A percentile compares a stretch with the other conserved stretches of the same genome.
These are phyloP conservation scores for Phytophthora boehmeriae DNA, from an alignment of 352 stramenopile genomes.

Conservation along the genomic window DNA sequence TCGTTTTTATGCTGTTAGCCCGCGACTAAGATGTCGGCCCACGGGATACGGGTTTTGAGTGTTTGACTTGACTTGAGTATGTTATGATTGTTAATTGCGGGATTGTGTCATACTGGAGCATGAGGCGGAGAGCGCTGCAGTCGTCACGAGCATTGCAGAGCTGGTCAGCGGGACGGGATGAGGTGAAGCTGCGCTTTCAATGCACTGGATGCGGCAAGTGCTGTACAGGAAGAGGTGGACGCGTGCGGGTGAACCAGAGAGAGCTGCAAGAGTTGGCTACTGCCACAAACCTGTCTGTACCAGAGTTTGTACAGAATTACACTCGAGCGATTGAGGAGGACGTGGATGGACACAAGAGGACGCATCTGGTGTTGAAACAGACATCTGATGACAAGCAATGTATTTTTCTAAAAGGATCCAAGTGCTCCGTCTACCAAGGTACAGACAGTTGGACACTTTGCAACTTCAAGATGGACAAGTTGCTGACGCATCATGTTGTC, in stretches of 20 bases:
- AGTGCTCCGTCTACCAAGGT: constrained; percentile 76
- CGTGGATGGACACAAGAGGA: constrained; percentile 26
- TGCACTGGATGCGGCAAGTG: constrained; percentile 83
- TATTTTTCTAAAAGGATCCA: constrained; percentile 67
- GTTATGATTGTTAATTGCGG: neutral
- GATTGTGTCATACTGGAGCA: neutral
- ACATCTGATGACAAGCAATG: constrained; percentile 63
- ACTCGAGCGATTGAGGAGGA: constrained; percentile 30
- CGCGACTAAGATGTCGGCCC: no score
- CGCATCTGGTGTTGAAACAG: constrained; percentile 50
- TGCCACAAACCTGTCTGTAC: constrained; percentile 34
- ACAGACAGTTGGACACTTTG: neutral
- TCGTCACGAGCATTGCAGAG: constrained; percentile 31
- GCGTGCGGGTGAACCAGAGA: constrained; percentile 67
- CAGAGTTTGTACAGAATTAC: constrained; percentile 42
- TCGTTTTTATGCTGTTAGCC: neutral
- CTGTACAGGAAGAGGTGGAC: constrained; percentile 71
- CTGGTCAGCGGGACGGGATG: constrained; percentile 36
- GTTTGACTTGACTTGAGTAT: neutral
- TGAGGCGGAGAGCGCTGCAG: constrained; percentile 2
- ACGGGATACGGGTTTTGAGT: neutral
- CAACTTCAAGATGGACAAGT: neutral
- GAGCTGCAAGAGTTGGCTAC: constrained; percentile 57
- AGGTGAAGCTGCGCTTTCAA: constrained; percentile 61
- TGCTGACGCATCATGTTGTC: constrained; percentile 4